A percentile compares a stretch with the other conserved stretches of the same genome.
These are phyloP conservation scores for Aspergillus carbonarius DNA, from an alignment of 2,329 filamentous ascomycete species.

Conservation along the genomic window DNA sequence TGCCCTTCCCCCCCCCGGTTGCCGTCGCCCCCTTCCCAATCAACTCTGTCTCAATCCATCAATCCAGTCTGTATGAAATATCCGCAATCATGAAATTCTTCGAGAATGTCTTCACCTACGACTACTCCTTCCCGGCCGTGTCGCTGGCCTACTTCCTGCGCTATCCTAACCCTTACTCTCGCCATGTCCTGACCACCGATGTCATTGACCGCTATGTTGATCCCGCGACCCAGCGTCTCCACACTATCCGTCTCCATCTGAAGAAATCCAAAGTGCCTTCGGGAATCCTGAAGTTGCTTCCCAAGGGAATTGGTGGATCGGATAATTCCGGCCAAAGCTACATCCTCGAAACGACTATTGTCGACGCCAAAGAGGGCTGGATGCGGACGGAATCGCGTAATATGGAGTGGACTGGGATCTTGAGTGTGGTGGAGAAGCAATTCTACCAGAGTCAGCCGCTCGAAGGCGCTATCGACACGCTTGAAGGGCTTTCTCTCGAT, in stretches of 20 bases:
- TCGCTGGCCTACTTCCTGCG: constrained; percentile 68
- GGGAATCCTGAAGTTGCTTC: constrained; percentile 61
- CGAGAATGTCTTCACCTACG: constrained; percentile 59
- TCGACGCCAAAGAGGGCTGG: constrained; percentile 63
- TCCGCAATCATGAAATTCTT: constrained; percentile 52
- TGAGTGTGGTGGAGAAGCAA: constrained; percentile 64
- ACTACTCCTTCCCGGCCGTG: constrained; percentile 65
- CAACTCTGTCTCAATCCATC: neutral
- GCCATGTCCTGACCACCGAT: constrained; percentile 65
- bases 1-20: constrained; percentile 1
- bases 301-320: constrained; percentile 58
- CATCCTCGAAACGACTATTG: constrained; percentile 62
- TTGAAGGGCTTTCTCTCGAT: constrained; percentile 38
- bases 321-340: constrained; percentile 61
- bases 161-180: constrained; percentile 66
- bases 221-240: constrained; percentile 58
- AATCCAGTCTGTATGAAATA: constrained; percentile 18
- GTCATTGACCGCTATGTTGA: constrained; percentile 65
- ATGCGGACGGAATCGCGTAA: constrained; percentile 66
- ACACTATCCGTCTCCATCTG: constrained; percentile 61
- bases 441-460: constrained; percentile 50
- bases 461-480: constrained; percentile 20
- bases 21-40: neutral
- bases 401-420: constrained; percentile 65
- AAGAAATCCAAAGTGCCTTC: constrained; percentile 64